A percentile compares a stretch with the other conserved stretches of the same genome.
Evolutionary conservation across 371 early-diverging fungal species (phyloP).

Genomic region (Actinomortierella ambigua): DNA sequence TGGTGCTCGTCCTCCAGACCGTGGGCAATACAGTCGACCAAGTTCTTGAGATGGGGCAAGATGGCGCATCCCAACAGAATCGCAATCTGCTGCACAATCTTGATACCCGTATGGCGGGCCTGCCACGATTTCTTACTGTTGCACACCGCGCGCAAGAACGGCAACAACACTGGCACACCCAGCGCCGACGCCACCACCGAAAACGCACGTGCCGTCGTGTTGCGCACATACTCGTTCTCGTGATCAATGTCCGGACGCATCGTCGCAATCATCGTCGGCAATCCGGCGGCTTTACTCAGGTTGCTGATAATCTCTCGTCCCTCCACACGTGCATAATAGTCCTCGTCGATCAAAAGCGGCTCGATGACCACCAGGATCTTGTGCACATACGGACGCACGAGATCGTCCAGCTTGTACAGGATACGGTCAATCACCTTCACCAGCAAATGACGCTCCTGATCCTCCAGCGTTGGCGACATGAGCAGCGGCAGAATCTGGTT

Average conservation of each 20-base stretch:
- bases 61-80: slow-evolving; percentile 94
- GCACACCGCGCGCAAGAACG: slow-evolving; percentile 97
- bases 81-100: slow-evolving; percentile 96
- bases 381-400: slow-evolving; percentile 96
- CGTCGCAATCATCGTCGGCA: slow-evolving; percentile 97
- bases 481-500: slow-evolving; percentile 95
- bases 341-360: slow-evolving; percentile 96
- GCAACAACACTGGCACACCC: slow-evolving; percentile 93
- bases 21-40: slow-evolving; percentile 91
- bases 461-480: slow-evolving; percentile 96
- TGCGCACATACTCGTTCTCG: slow-evolving; percentile 96
- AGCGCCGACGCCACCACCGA: slow-evolving; percentile 97
- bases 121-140: slow-evolving; percentile 96
- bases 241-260: slow-evolving; percentile 99
- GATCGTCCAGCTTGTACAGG: slow-evolving; percentile 93
- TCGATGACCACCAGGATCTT: slow-evolving; percentile 98
- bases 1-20: slow-evolving; percentile 96
- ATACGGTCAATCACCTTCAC: slow-evolving; percentile 98
- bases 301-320: slow-evolving; percentile 98
- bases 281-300: slow-evolving; percentile 96
- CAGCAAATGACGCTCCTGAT: slow-evolving; percentile 96
- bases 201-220: slow-evolving; percentile 97
- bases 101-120: slow-evolving; percentile 98
- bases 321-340: slow-evolving; percentile 97
- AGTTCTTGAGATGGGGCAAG: slow-evolving; percentile 89